Evolutionary conservation across 441 rosid species (phyloP).

Genomic region (Croton setiger): DNA sequence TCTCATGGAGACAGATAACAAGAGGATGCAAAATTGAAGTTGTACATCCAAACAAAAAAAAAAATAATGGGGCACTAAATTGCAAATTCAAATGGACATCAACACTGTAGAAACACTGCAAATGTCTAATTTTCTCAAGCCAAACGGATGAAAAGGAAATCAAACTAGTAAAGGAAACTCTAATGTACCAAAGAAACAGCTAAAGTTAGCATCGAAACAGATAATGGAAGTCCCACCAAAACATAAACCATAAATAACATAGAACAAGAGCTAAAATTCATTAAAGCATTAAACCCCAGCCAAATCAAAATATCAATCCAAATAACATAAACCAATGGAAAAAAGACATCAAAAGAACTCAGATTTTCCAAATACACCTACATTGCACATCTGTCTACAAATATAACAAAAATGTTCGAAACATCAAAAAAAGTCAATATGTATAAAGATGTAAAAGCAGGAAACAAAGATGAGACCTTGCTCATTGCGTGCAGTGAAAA

Average conservation of each 20-base stretch:
- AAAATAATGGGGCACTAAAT: neutral
- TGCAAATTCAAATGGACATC: neutral
- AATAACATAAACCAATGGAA: neutral
- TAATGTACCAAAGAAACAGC: neutral
- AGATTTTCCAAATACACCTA: neutral
- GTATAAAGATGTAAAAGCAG: neutral
- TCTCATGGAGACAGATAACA: neutral
- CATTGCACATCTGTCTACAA: neutral
- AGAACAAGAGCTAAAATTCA: neutral
- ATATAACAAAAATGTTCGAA: neutral
- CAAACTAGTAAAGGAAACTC: neutral
- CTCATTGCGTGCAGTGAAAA: conserved; percentile 53
- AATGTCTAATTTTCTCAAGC: neutral
- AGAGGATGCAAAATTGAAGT: neutral
- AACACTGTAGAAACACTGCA: neutral
- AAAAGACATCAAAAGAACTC: neutral
- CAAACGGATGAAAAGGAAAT: neutral
- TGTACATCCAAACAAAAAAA: neutral
- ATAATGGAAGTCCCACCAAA: neutral
- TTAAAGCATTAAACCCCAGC: neutral
- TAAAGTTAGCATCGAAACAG: neutral
- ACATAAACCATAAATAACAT: neutral
- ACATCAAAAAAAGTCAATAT: neutral
- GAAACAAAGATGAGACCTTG: conserved; percentile 31
- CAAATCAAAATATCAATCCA: neutral